Evolutionary conservation across 352 stramenopile genomes (phyloP).

Genomic region (Pythium dissotocum): DNA sequence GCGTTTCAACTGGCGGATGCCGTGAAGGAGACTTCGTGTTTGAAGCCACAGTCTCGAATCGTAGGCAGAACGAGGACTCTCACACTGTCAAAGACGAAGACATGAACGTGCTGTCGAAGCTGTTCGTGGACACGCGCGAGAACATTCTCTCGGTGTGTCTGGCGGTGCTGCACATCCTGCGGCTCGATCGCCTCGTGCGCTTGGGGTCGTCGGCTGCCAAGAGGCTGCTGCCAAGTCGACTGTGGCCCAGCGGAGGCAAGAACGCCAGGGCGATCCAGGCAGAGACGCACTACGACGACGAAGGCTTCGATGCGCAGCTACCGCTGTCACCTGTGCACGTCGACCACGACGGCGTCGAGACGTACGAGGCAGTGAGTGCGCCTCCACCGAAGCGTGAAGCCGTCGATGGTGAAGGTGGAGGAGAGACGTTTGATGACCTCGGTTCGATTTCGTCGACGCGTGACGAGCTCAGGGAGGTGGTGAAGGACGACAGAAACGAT

Average conservation of each 20-base stretch:
- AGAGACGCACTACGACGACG: constrained; percentile 7
- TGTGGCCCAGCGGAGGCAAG: constrained; percentile 7
- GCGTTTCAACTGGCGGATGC: neutral
- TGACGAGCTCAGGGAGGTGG: no score
- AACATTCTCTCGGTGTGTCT: constrained; percentile 25
- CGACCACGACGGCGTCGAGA: constrained; percentile 15
- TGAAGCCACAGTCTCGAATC: neutral
- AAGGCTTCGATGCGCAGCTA: neutral
- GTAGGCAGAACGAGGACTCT: neutral
- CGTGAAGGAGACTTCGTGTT: no score
- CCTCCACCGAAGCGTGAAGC: neutral
- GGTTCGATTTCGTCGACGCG: neutral
- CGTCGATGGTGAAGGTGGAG: neutral
- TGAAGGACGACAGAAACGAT: no score
- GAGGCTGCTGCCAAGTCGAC: constrained; percentile 20
- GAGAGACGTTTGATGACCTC: neutral
- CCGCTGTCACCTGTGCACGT: constrained; percentile 11
- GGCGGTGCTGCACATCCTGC: constrained; percentile 27
- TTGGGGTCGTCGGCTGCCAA: constrained; percentile 6
- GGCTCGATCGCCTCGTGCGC: constrained; percentile 18
- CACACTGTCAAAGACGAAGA: neutral
- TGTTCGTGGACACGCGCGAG: constrained; percentile 28
- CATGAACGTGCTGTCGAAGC: constrained; percentile 35
- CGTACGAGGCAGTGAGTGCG: constrained; percentile 15
- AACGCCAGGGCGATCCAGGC: neutral